Evolutionary conservation across 2,329 filamentous ascomycete species (phyloP), one percentile per base, ranked within the genome.

Genomic region (Apiospora hydei): DNA sequence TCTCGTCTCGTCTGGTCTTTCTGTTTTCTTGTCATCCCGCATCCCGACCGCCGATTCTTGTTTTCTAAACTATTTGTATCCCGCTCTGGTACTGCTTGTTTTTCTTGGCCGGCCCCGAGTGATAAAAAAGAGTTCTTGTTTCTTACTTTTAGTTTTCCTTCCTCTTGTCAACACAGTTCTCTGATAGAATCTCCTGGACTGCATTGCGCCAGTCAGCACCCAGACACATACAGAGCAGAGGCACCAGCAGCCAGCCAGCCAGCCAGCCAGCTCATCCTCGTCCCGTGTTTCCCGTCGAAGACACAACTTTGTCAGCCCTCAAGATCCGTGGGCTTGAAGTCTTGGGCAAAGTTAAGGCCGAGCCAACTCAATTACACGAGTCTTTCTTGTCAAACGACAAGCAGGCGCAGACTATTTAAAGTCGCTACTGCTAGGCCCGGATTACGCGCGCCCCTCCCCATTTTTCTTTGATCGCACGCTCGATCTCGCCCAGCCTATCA

Each of bases 41-140:
- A 38, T 61, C 53, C 53, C 18, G 30, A 34, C 53, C 30, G 3
- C 14, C 8, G 30, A 61, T 61, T 61, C 53, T 61, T 21, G 30
- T 61, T 61, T 34, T 61, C 6, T 8, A 61, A 61, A 61, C 16
- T 61, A 61, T 61, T 61, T 61, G 53, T 61, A 61, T 61, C 53
- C 3, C 38, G 38, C 38, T 34, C 26, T 8, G 30, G 30, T 61
- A 16, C 38, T 61, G 53, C 53, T 61, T 34, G 26, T 34, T 30
- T 30, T 57, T 61, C 53, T 34, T 61, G 30, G 30, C 53, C 53
- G 53, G 53, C 53, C n/a, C 53, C 30, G 30, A 61, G 38, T 61
- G 53, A 61, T 34, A 10, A 38, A 34, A 38, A 38, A 61, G 14
- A 30, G 53, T 61, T 34, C 16, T 61, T 61, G 53, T 61, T 61